Evolutionary conservation across 2,329 filamentous ascomycete genomes (phyloP).

Genomic region (Microdochium bolleyi): DNA sequence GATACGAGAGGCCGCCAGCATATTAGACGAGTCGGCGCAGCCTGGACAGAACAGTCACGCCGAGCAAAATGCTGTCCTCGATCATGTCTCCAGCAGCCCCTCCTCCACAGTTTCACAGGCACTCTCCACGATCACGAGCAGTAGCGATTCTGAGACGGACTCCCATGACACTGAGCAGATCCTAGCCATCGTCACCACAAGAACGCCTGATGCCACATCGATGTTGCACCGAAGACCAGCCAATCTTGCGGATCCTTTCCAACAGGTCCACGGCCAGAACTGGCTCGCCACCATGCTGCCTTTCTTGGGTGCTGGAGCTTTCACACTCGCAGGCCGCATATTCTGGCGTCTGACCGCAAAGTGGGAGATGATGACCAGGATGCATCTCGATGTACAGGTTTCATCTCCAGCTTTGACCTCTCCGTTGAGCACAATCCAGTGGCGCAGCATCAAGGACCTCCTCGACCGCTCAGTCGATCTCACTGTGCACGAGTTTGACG

Average conservation of each 20-base stretch:
- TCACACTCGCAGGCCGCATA: conserved; percentile 5
- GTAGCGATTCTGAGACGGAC: too few relatives aligned
- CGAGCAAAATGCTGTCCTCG: not conserved
- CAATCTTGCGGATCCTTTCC: conserved; percentile 3
- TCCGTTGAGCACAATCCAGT: not conserved
- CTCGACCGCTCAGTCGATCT: not conserved
- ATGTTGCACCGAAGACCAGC: too few relatives aligned
- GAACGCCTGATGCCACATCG: too few relatives aligned
- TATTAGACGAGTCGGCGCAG: not conserved
- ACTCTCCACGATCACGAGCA: too few relatives aligned
- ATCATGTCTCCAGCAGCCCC: not conserved
- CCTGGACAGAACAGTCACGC: not conserved
- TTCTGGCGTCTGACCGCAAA: conserved; percentile 6
- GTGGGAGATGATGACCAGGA: conserved; percentile 1
- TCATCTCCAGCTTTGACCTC: not conserved
- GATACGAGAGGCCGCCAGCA: not conserved
- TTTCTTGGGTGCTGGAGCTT: conserved; percentile 5
- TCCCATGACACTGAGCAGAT: too few relatives aligned
- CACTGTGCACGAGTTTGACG: not conserved
- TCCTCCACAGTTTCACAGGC: not conserved
- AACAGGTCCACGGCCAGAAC: conserved; percentile 1
- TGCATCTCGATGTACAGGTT: not conserved
- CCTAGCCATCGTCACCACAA: too few relatives aligned
- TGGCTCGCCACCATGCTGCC: conserved; percentile 2
- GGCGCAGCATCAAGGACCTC: not conserved